Conservation (phyloP, 768 basidiomycete genomes). For the Suillus subalutaceus region DNA sequence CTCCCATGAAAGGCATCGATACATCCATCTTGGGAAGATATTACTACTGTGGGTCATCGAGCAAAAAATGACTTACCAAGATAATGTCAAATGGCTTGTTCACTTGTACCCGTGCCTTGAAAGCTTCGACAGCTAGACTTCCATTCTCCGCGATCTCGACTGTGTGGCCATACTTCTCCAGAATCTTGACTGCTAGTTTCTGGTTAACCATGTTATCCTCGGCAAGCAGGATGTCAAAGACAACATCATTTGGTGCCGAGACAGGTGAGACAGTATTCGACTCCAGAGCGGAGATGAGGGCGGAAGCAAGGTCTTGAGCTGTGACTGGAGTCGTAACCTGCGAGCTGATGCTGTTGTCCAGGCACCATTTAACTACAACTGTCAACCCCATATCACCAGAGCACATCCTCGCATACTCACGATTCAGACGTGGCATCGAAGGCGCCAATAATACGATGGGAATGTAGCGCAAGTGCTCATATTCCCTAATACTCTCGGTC, state of each 20-base stretch:
- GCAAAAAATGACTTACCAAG: constrained; percentile 56
- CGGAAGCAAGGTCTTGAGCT: constrained; percentile 87
- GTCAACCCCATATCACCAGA: constrained; percentile 1
- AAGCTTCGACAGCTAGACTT: constrained; percentile 88
- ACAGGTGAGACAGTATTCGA: constrained; percentile 93
- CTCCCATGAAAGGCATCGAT: constrained; percentile 98
- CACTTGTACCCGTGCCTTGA: constrained; percentile 74
- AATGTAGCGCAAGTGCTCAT: constrained; percentile 94
- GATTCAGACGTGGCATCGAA: constrained; percentile 49
- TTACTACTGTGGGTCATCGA: constrained; percentile 7
- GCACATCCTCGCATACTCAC: constrained; percentile 45
- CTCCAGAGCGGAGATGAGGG: constrained; percentile 92
- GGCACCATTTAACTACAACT: constrained; percentile 85
- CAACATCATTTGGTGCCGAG: constrained; percentile 80
- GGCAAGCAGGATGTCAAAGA: constrained; percentile 92
- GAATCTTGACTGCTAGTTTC: constrained; percentile 93
- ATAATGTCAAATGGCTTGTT: constrained; percentile 88
- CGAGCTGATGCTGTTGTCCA: constrained; percentile 94
- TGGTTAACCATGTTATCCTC: constrained; percentile 95
- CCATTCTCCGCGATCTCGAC: constrained; percentile 99
- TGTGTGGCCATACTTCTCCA: constrained; percentile 94
- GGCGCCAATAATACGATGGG: constrained; percentile 86
- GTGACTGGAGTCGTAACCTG: constrained; percentile 90
- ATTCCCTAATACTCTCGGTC: constrained; percentile 89
- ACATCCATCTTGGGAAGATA: constrained; percentile 80